Conservation (phyloP, 2,329 filamentous ascomycete species). For the Hortaea werneckii region DNA sequence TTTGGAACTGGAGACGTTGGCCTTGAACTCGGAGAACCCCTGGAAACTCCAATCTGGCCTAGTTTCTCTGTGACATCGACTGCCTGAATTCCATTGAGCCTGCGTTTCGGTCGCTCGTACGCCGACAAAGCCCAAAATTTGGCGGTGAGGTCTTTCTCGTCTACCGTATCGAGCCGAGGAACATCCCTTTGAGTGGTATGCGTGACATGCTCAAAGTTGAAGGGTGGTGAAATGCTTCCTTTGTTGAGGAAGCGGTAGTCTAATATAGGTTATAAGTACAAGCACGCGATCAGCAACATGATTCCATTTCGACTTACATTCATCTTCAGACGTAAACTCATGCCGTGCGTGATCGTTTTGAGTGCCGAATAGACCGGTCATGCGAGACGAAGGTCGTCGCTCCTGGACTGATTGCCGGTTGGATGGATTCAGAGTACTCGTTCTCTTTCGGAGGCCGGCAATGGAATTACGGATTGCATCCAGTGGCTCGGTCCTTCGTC, state of each 20-base stretch:
- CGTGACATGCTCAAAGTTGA: slow-evolving; percentile 54
- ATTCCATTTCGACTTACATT: slow-evolving; percentile 6
- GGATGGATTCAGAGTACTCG: slow-evolving; percentile 2
- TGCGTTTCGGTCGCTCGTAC: slow-evolving; percentile 40
- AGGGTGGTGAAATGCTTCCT: slow-evolving; percentile 49
- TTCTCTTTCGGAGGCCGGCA: slow-evolving; percentile 8
- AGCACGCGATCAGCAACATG: neutral
- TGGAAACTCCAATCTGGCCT: slow-evolving; percentile 1
- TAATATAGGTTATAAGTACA: slow-evolving; percentile 4
- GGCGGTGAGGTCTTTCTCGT: slow-evolving; percentile 41
- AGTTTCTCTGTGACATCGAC: slow-evolving; percentile 30
- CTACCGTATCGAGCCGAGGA: slow-evolving; percentile 40
- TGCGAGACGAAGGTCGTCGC: neutral
- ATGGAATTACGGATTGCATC: slow-evolving; percentile 18
- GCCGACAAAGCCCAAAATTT: slow-evolving; percentile 45
- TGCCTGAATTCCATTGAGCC: slow-evolving; percentile 44
- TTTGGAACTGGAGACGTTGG: slow-evolving; percentile 5
- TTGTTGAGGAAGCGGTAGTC: slow-evolving; percentile 29
- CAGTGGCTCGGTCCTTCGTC: slow-evolving; percentile 14
- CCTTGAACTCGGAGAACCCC: slow-evolving; percentile 6
- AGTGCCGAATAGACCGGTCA: neutral
- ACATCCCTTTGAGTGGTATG: slow-evolving; percentile 49
- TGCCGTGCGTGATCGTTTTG: neutral
- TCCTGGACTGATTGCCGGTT: neutral
- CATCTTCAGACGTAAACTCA: slow-evolving; percentile 9